A percentile compares a stretch with the other conserved stretches of the same genome.
Evolutionary conservation across 805 yeast species (phyloP).

Genomic region (Osmozyma mogii): DNA sequence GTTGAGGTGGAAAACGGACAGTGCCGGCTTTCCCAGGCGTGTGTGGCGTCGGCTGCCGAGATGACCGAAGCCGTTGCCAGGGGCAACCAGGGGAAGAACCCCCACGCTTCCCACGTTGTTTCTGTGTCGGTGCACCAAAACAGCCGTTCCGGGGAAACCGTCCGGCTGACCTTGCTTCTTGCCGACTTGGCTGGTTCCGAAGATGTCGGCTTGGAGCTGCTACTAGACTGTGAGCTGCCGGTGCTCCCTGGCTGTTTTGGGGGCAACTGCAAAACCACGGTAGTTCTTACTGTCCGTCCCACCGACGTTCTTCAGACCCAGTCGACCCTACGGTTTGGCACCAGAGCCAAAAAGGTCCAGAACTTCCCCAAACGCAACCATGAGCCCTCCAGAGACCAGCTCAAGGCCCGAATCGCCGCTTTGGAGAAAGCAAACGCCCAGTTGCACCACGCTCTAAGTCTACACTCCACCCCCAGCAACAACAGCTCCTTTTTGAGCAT

Average conservation of each 20-base stretch:
- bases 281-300: constrained; percentile 70
- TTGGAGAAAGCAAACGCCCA: constrained; percentile 26
- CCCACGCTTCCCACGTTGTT: constrained; percentile 62
- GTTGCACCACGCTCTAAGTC: constrained; percentile 2
- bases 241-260: too few species aligned
- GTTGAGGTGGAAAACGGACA: constrained; percentile 36
- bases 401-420: constrained; percentile 32
- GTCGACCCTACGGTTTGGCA: constrained; percentile 68
- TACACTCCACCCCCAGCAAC: neutral
- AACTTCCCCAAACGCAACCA: constrained; percentile 60
- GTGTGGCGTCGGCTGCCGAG: constrained; percentile 52
- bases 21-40: constrained; percentile 52
- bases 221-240: constrained; percentile 17
- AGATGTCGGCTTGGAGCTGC: constrained; percentile 70
- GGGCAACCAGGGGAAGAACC: constrained; percentile 51
- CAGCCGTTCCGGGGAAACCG: constrained; percentile 45
- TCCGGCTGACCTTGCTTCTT: constrained; percentile 56
- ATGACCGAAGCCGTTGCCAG: constrained; percentile 47
- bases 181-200: constrained; percentile 90
- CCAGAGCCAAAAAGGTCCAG: constrained; percentile 59
- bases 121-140: constrained; percentile 59
- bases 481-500: neutral
- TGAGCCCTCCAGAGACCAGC: constrained; percentile 45
- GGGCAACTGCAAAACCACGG: constrained; percentile 71
- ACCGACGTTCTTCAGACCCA: constrained; percentile 54